These are phyloP conservation scores for Colletotrichum sp. DNA, from an alignment of 2,329 filamentous ascomycete species.

Conservation along the genomic window DNA sequence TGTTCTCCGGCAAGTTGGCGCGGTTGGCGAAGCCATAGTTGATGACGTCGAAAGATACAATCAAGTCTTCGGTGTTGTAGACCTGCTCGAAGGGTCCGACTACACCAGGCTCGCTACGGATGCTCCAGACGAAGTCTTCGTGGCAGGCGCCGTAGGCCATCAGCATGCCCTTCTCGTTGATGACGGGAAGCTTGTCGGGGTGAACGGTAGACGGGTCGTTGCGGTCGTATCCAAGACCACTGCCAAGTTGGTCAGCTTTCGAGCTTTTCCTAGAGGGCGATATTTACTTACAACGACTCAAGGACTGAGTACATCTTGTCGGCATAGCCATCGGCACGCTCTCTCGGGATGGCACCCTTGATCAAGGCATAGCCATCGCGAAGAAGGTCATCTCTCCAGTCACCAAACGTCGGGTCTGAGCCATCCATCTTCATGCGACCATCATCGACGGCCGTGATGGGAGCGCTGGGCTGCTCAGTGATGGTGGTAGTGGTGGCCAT, in stretches of 20 bases:
- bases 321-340: slow-evolving; percentile 29
- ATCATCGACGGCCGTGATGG: slow-evolving; percentile 27
- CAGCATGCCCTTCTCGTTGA: slow-evolving; percentile 55
- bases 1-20: slow-evolving; percentile 37
- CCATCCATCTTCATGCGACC: slow-evolving; percentile 26
- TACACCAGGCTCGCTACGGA: slow-evolving; percentile 52
- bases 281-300: slow-evolving; percentile 23
- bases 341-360: slow-evolving; percentile 17
- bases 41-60: slow-evolving; percentile 54
- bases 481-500: slow-evolving; percentile 16
- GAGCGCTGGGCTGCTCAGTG: neutral
- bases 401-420: slow-evolving; percentile 15
- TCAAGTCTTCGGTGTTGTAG: slow-evolving; percentile 47
- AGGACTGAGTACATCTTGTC: slow-evolving; percentile 28
- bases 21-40: slow-evolving; percentile 49
- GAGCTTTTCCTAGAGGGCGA: fast-evolving
- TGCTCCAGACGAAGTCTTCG: slow-evolving; percentile 52
- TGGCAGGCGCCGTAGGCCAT: slow-evolving; percentile 50
- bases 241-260: neutral
- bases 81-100: slow-evolving; percentile 50
- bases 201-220: slow-evolving; percentile 39
- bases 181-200: slow-evolving; percentile 40
- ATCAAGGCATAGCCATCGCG: slow-evolving; percentile 19
- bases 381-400: slow-evolving; percentile 39
- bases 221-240: slow-evolving; percentile 23